These are phyloP conservation scores for Leccinum barrowsii DNA, from an alignment of 768 basidiomycete species.

Conservation along the genomic window DNA sequence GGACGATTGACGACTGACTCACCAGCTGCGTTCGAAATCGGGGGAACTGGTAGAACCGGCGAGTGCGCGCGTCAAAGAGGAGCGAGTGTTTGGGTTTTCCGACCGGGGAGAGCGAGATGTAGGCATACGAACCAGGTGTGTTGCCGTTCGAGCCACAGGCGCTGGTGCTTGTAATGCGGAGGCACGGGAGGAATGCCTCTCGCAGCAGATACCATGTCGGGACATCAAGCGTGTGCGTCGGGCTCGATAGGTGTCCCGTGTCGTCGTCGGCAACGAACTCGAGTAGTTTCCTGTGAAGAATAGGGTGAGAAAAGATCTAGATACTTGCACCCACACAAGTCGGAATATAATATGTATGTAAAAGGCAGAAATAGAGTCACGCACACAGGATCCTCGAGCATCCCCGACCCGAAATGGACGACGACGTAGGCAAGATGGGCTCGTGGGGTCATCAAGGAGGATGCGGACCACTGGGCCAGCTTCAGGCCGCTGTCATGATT, in stretches of 20 bases:
- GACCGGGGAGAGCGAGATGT: conserved; percentile 9
- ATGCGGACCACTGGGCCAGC: conserved; percentile 3
- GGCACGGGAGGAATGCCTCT: conserved; percentile 7
- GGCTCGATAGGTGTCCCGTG: conserved; percentile 9
- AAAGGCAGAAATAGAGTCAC: not conserved
- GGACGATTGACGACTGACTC: not conserved
- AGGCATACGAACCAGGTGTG: conserved; percentile 8
- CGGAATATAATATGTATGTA: no score
- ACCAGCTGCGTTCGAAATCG: conserved; percentile 9
- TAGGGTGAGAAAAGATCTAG: no score
- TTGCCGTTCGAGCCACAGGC: not conserved
- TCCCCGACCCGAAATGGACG: conserved; percentile 7
- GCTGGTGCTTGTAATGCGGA: conserved; percentile 4
- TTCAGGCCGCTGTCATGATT: not conserved
- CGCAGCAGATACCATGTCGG: conserved; percentile 9
- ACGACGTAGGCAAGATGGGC: conserved; percentile 15
- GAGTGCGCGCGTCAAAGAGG: conserved; percentile 11
- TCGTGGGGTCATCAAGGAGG: conserved; percentile 3
- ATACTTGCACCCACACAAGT: no score
- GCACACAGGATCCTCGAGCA: conserved; percentile 13
- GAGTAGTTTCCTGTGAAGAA: conserved; percentile 12
- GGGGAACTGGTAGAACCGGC: conserved; percentile 21
- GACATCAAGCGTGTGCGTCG: conserved; percentile 8
- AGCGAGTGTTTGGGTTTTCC: conserved; percentile 10
- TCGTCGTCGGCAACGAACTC: conserved; percentile 17